phyloP scores from a whole-genome alignment of 163 green algal species.

The Chloromonas sp. region DNA sequence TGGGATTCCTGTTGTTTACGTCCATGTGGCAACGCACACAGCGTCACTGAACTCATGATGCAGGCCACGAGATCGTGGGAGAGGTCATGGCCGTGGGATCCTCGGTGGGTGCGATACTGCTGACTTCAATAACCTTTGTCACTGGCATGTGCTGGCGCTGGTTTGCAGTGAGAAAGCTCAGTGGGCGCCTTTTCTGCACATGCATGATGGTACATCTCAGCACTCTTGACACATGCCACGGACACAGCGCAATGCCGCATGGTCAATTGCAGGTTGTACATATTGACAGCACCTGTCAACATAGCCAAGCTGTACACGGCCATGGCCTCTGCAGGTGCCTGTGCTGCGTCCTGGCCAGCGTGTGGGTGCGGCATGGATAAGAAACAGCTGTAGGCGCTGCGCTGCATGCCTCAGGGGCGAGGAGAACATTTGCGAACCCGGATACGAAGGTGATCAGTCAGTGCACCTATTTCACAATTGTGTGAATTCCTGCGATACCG shows the following conservation, averaged over 20 bases:
- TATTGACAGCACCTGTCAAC: no score
- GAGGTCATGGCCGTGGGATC: background rate
- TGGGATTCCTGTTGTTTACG: background rate
- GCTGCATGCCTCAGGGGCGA: slow-evolving; percentile 21
- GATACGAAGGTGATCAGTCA: slow-evolving; percentile 8
- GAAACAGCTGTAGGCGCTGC: slow-evolving; percentile 23
- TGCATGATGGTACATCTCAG: background rate
- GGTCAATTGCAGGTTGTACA: no score
- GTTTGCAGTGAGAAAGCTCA: background rate
- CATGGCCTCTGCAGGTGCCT: no score
- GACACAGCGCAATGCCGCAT: no score
- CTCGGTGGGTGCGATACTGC: background rate
- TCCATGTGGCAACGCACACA: background rate
- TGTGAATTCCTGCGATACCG: no score
- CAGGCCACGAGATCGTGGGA: slow-evolving; percentile 5
- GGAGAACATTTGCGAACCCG: slow-evolving; percentile 38
- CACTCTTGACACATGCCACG: no score
- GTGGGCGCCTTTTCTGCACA: background rate
- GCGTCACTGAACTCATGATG: background rate
- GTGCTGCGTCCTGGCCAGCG: background rate
- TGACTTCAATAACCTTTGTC: background rate
- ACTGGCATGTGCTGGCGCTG: background rate
- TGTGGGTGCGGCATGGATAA: slow-evolving; percentile 31
- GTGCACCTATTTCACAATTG: no score
- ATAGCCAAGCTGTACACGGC: no score